These are phyloP conservation scores for Chimonanthus praecox DNA, from an alignment of 164 flowering plant species.

Conservation along the genomic window DNA sequence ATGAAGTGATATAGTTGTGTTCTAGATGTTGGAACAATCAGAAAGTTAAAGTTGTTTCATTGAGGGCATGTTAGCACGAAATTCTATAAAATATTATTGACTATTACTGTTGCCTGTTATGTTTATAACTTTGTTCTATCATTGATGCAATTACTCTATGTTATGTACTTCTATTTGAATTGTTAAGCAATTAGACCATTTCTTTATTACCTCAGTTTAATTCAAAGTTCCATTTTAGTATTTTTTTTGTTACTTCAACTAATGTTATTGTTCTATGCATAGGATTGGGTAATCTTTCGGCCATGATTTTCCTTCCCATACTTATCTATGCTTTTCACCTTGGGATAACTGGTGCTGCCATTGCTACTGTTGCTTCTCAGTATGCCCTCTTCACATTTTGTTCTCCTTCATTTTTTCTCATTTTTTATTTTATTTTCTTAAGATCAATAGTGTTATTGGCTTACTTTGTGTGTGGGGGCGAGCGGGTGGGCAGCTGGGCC, in stretches of 20 bases:
- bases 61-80: no score
- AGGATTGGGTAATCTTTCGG: slow-evolving; percentile 73
- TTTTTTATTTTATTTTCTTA: not conserved
- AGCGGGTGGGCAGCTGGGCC: no score
- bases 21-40: no score
- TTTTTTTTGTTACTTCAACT: slow-evolving; percentile 6
- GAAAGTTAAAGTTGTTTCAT: no score
- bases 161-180: no score
- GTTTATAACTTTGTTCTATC: no score
- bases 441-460: no score
- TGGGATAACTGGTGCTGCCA: slow-evolving; percentile 90
- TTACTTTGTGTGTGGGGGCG: no score
- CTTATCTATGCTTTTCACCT: slow-evolving; percentile 50
- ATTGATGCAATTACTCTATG: no score
- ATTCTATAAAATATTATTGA: no score
- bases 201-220: not conserved
- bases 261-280: slow-evolving; percentile 12
- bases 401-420: not conserved
- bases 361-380: slow-evolving; percentile 87
- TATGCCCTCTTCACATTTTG: slow-evolving; percentile 30
- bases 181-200: not conserved
- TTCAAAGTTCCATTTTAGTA: not conserved
- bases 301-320: slow-evolving; percentile 69
- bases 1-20: no score
- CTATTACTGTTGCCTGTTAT: no score